Base-by-base conservation (phyloP, 768 basidiomycete species). In the Mycena rebaudengoi region DNA sequence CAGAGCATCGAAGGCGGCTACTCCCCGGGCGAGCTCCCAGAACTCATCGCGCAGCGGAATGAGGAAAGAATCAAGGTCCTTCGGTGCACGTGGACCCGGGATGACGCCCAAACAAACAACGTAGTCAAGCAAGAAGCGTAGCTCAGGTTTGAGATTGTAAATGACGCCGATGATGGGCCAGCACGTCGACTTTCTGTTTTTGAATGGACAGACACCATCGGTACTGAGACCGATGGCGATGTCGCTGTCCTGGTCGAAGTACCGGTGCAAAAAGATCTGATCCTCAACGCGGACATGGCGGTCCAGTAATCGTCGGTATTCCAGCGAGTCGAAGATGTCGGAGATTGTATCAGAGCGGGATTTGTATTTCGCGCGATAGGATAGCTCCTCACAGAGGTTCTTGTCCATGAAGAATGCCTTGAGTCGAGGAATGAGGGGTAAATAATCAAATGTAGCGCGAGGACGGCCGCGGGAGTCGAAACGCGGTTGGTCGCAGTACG, bases 11-110 rank as follows among this genome's bases (percentile, higher is more conserved):
- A 60, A 77, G 0, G 76, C 72, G 7, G 26, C 25, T 7, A 82
- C 72, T 3, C 81, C 79, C 26, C 59, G 14, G 0, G 74, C 73
- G 4, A 83, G 74, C 12, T 67, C 25, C 0, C 71, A 55, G 20
- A 71, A 62, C 57, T 84, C 82, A 5, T 81, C 65, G 6, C 79
- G 66, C 2, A 81, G 63, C 0, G 80, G 82, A 33, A 48, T 65
- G 0, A 79, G 70, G 52, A 84, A 85, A 0, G 82, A 81, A 28
- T 75, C 73, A 4, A 80, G 29, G 43, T 81, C 76, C 29, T 76
- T 74, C 0, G 82, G 77, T 28, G 73, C 71, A 12, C 69, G 69
- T 0, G 80, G 83, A 0, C 83, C 79, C 5, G 80, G 82, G 35
- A 84, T 79, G 28, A 82, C 67, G 1, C 80, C 77, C 11, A 83